phyloP scores from a whole-genome alignment of 2,329 filamentous ascomycete species.

The Calonectria montana region DNA sequence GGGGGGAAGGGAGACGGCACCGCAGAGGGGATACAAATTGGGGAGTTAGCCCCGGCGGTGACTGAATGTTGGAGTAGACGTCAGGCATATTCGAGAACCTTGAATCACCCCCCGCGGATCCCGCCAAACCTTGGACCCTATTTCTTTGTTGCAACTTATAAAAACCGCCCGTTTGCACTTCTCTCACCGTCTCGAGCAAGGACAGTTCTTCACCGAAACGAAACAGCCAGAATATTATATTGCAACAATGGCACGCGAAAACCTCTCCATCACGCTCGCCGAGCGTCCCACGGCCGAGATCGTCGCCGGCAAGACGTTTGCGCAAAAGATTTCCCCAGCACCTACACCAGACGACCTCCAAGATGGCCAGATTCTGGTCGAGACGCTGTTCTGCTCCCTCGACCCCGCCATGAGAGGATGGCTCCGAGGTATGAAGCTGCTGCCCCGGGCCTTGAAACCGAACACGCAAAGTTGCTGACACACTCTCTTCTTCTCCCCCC shows the following conservation, averaged over 20 bases:
- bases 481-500: background rate
- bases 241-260: conserved; percentile 55
- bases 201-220: too few species aligned
- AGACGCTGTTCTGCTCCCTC: conserved; percentile 73
- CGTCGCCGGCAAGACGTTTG: conserved; percentile 74
- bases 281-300: conserved; percentile 71
- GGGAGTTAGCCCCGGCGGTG: background rate
- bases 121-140: background rate
- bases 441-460: background rate
- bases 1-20: background rate
- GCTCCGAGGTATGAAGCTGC: conserved; percentile 64
- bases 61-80: background rate
- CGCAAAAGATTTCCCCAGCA: conserved; percentile 60
- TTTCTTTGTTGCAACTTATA: background rate
- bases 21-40: background rate
- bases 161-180: background rate
- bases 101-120: background rate
- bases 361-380: conserved; percentile 72
- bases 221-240: too few species aligned
- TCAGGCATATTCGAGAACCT: conserved; percentile 1
- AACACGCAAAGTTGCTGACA: background rate
- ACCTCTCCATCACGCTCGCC: conserved; percentile 68
- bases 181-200: background rate
- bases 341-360: conserved; percentile 65
- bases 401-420: conserved; percentile 83